Evolutionary conservation across 140 eudicot species (phyloP), one percentile per base, ranked within the genome.

Genomic region (Oenanthe javanica): DNA sequence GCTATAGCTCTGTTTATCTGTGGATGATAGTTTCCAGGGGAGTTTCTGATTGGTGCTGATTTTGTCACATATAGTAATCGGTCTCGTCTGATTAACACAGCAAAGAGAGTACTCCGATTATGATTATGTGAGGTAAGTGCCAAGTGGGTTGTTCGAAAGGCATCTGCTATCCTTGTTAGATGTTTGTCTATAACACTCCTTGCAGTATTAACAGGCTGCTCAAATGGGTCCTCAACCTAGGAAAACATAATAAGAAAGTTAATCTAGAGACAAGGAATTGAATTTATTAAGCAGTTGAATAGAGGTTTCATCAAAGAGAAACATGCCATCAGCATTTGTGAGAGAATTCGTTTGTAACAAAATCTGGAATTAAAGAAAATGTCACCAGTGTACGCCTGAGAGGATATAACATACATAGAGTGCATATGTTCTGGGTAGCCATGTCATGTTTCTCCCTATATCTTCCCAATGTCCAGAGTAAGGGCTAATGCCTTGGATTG

Each of bases 221-320:
- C 96, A 83, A 93, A 93, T 46, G 97, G 97, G 85, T 93, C 97
- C 91, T 90, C 97, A 12, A 92, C 85, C 97, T 92, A 55, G 72
- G 12, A 75, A 25, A 0, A 54, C 82, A 82, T 42, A 27, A 51
- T 5, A 16, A 16, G 5, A 77, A 27, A 40, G 50, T 77, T 51
- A 31, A 12, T 73, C 21, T 49, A 5, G 61, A 48, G 63, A 11
- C 79, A 52, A 72, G 61, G 11, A 18, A 38, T 72, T 15, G 31
- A 27, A 31, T 27, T 40, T 27, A 27, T 67, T 67, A 4, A 67
- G 10, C 74, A 67, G 18, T 23, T 67, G 18, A 4, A 67, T 27
- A 67, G 31, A 18, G 43, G 45, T 8, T 63, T 23, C 38, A 27
- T 67, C 6, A 31, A 36, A 4, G 74, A 67, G 19, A 67, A 19